phyloP scores from a whole-genome alignment of 2,329 filamentous ascomycete species.

The Apiospora kogelbergensis region DNA sequence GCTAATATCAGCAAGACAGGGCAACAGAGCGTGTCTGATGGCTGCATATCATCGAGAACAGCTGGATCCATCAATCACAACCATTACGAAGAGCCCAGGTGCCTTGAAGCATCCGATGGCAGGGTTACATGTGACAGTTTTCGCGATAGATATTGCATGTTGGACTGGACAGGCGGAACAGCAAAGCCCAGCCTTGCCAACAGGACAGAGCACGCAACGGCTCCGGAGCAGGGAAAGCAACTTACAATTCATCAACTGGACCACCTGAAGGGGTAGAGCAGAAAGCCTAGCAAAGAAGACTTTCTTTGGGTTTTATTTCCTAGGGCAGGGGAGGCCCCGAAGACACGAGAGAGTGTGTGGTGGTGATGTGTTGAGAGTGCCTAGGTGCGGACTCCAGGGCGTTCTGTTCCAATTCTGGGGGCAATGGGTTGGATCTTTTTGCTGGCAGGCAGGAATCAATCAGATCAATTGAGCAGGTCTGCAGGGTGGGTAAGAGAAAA shows the following conservation, averaged over 20 bases:
- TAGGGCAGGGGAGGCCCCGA: slow-evolving; percentile 3
- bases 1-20: slow-evolving; percentile 19
- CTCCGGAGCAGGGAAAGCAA: slow-evolving; percentile 20
- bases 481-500: not conserved
- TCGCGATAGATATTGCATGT: slow-evolving; percentile 29
- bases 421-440: slow-evolving; percentile 8
- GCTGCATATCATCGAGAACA: slow-evolving; percentile 26
- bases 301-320: not conserved
- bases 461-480: slow-evolving; percentile 6
- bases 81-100: slow-evolving; percentile 26
- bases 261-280: slow-evolving; percentile 18
- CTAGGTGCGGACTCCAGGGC: not conserved
- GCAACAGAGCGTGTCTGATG: slow-evolving; percentile 20
- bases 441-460: slow-evolving; percentile 6
- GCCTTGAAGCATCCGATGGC: slow-evolving; percentile 23
- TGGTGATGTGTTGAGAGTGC: slow-evolving; percentile 7
- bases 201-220: slow-evolving; percentile 5
- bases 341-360: slow-evolving; percentile 2
- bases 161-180: slow-evolving; percentile 27
- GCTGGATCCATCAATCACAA: slow-evolving; percentile 24
- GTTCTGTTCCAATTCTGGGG: slow-evolving; percentile 7
- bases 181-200: slow-evolving; percentile 24
- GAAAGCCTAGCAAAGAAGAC: not conserved
- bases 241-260: slow-evolving; percentile 35
- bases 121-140: slow-evolving; percentile 28